Base-by-base conservation (phyloP, 164 flowering plant genomes). In the Vitis labrusca region DNA sequence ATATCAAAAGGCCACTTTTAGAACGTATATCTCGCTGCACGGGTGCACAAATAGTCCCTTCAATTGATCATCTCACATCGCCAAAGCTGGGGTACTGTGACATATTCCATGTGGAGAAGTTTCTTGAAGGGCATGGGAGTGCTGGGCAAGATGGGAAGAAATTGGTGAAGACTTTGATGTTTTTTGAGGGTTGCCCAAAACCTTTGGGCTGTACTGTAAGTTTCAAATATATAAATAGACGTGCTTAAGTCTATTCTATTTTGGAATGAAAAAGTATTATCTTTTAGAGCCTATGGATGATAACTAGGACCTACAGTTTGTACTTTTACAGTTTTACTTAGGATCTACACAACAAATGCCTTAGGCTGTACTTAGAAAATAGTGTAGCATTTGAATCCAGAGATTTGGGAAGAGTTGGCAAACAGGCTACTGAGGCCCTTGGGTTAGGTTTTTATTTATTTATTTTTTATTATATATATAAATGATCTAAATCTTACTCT, bases 11-110 rank as follows among this genome's bases (percentile, higher is more conserved):
- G 74, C 88, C 99, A 23, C 93, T 95, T 61, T 81, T 92, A 71
- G 99, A 95, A 81, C 94, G 99, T 37, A 91, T 95, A 79, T 92
- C 96, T 27, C 94, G 99, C 50, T 95, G 98, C 79, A 92, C 92
- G 3, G 98, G 96, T 69, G 89, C 94, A 30, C 91, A 91, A 57
- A 90, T 95, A 62, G 91, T 93, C 30, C 94, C 98, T 63, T 90
- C 97, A n/a, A 85, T 95, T 77, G 99, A 95, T 79, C 86, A 88
- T 82, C 84, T 95, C 23, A 86, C 89, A 37, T 81, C 94, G 11
- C 90, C 71, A 62, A 93, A 89, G 71, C 68, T 91, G 79, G 99
- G 99, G 17, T 81, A 81, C 37, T 95, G 99, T 82, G 97, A 90
- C 9, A 64, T 52, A 47, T 91, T 93, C 73, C 92, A 81, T 73